A percentile compares a stretch with the other conserved stretches of the same genome.
Conservation (phyloP, 202 grass and related monocot species). For the Schoenoplectus tabernaemontani region DNA sequence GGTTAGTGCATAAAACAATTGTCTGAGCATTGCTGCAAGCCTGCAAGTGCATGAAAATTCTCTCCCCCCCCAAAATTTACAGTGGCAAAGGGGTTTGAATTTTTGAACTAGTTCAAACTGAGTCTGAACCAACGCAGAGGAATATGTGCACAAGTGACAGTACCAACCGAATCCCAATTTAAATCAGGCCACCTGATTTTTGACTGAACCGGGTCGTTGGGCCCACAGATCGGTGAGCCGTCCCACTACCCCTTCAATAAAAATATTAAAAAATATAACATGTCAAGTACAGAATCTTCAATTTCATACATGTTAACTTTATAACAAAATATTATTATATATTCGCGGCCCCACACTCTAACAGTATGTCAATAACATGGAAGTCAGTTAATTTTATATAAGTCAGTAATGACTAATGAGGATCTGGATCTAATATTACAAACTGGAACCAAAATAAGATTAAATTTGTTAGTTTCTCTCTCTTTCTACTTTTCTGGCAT, state of each 20-base stretch:
- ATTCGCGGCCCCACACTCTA: not conserved
- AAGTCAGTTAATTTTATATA: not conserved
- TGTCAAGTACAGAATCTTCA: not conserved
- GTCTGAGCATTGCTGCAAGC: not conserved
- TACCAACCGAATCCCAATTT: conserved; percentile 26
- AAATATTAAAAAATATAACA: conserved; percentile 5
- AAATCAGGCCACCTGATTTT: conserved; percentile 9
- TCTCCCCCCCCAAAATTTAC: not conserved
- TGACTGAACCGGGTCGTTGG: not conserved
- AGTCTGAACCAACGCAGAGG: not conserved
- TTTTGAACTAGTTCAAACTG: not conserved
- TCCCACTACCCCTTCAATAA: conserved; percentile 17
- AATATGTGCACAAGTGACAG: conserved; percentile 11
- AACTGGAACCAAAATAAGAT: not conserved
- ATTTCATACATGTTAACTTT: not conserved
- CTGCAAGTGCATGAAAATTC: not conserved
- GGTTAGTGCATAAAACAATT: not conserved
- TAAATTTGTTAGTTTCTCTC: not conserved
- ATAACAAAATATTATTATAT: not conserved
- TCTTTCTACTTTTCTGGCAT: not conserved
- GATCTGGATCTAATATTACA: not conserved
- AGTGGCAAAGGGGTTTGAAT: not conserved
- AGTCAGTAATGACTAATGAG: too few relatives aligned
- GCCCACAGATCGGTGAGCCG: conserved; percentile 3
- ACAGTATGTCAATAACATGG: not conserved